Percentiles rank a stretch among this genome's conserved stretches.
These are phyloP conservation scores for Fragaria nilgerrensis DNA, from an alignment of 306 rosid species.

Conservation along the genomic window DNA sequence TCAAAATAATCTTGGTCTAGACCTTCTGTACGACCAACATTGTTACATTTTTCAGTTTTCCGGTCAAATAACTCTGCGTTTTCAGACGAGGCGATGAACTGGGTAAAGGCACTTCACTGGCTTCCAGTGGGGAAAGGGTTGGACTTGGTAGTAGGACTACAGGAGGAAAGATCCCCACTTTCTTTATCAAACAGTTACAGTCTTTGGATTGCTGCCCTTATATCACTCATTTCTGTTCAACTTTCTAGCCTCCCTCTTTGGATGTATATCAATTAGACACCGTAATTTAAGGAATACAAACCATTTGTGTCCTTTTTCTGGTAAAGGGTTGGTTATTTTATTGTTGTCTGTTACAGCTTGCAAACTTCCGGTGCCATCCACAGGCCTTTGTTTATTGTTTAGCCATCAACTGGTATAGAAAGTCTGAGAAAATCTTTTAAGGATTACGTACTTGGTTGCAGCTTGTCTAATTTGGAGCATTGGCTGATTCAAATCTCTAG, in stretches of 20 bases:
- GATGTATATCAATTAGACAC: constrained; percentile 7
- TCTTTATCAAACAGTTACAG: constrained; percentile 16
- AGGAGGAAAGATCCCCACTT: constrained; percentile 24
- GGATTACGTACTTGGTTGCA: constrained; percentile 1
- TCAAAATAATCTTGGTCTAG: neutral
- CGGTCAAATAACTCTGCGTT: neutral
- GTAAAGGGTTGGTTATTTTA: constrained; percentile 2
- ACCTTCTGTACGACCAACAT: neutral
- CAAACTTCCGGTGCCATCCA: neutral
- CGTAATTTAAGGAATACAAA: constrained; percentile 21
- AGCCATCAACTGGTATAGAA: neutral
- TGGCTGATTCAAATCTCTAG: neutral
- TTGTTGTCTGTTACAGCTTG: constrained; percentile 5
- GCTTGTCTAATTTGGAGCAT: neutral
- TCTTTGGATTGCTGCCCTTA: constrained; percentile 34
- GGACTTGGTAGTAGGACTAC: neutral
- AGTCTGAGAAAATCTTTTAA: neutral
- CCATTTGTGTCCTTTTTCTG: constrained; percentile 15
- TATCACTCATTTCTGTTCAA: constrained; percentile 4
- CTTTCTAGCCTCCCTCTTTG: constrained; percentile 12
- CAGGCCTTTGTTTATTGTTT: neutral
- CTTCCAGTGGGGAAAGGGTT: neutral
- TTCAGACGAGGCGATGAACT: neutral
- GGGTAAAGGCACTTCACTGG: neutral
- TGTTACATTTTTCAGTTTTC: neutral